phyloP scores from a whole-genome alignment of 78 protist genomes.

The Polysphondylium violaceum region DNA sequence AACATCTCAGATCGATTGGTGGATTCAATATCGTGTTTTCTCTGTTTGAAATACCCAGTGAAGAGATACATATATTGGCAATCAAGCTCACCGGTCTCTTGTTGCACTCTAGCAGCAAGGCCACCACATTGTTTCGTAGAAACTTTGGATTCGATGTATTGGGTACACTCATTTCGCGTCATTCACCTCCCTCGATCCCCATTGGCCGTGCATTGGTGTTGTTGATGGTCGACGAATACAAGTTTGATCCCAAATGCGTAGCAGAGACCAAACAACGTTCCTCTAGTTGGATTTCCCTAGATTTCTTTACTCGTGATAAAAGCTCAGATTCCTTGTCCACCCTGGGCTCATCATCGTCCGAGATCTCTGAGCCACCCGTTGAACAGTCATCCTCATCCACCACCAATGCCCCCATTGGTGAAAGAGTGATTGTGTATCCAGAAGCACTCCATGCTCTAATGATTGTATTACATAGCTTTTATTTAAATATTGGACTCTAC shows the following conservation, averaged over 20 bases:
- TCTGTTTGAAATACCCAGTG: conserved; percentile 54
- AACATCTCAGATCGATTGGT: conserved; percentile 53
- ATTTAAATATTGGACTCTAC: neutral
- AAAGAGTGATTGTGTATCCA: conserved; percentile 63
- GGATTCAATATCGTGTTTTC: conserved; percentile 75
- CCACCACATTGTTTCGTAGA: conserved; percentile 47
- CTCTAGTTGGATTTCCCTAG: conserved; percentile 49
- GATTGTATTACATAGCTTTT: conserved; percentile 11
- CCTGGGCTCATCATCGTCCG: neutral
- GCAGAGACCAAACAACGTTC: conserved; percentile 73
- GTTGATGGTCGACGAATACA: conserved; percentile 50
- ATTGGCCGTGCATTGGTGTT: conserved; percentile 17
- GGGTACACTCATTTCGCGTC: conserved; percentile 12
- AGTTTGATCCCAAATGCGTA: conserved; percentile 73
- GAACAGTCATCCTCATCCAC: neutral
- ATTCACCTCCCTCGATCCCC: conserved; percentile 22
- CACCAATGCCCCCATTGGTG: neutral
- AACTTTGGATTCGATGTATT: conserved; percentile 71
- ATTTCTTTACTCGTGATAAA: conserved; percentile 73
- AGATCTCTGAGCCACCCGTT: neutral
- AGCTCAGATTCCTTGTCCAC: conserved; percentile 31
- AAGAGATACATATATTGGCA: conserved; percentile 49
- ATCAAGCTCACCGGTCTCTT: conserved; percentile 50
- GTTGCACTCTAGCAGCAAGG: conserved; percentile 47
- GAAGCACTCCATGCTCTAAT: conserved; percentile 55